Evolutionary conservation across 2,329 filamentous ascomycete genomes (phyloP).

Genomic region (Phialophora chinensis): DNA sequence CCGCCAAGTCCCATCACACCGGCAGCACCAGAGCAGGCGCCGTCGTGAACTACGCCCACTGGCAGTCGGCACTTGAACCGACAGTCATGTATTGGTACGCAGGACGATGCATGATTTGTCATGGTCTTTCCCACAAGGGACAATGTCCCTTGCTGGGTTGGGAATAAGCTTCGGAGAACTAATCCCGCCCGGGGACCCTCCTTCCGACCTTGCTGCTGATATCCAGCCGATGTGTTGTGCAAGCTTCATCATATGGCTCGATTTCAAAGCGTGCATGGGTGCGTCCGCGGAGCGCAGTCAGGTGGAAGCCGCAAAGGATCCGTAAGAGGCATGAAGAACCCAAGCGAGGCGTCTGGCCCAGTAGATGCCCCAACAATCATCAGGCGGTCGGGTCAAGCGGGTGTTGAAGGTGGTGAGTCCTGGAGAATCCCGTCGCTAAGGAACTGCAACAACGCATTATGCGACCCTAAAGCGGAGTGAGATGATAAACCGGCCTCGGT

Average conservation of each 20-base stretch:
- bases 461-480: neutral
- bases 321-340: neutral
- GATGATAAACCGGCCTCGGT: neutral
- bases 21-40: neutral
- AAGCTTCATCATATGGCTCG: no score
- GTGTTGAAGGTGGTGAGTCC: neutral
- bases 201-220: no score
- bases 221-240: no score
- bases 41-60: neutral
- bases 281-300: no score
- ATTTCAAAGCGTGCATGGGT: no score
- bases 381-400: neutral
- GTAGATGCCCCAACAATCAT: neutral
- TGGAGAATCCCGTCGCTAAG: neutral
- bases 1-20: neutral
- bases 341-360: neutral
- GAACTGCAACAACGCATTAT: neutral
- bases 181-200: no score
- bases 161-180: neutral
- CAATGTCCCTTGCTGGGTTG: neutral
- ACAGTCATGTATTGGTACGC: neutral
- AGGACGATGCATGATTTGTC: neutral
- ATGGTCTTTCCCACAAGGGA: neutral
- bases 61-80: neutral
- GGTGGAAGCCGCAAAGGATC: no score